Evolutionary conservation across 192 early-diverging fungal species (phyloP).

Genomic region (Backusella mclennaniae): DNA sequence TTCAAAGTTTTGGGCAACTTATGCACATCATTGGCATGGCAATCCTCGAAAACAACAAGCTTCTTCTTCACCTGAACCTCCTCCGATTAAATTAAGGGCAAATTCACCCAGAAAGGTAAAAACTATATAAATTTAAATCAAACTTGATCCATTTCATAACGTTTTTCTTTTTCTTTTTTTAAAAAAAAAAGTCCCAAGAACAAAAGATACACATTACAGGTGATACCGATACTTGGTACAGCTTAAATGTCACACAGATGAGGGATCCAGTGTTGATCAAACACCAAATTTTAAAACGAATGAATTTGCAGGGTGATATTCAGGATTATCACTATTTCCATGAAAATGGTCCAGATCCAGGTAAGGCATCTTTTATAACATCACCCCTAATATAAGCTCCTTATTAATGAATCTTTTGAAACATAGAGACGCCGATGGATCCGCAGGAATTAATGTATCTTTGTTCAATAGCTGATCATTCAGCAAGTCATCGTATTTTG

Average conservation of each 20-base stretch:
- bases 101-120: neutral
- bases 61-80: neutral
- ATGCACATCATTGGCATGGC: constrained; percentile 4
- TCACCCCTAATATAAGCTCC: neutral
- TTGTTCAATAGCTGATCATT: constrained; percentile 32
- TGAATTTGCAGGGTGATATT: constrained; percentile 23
- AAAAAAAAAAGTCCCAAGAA: neutral
- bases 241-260: constrained; percentile 28
- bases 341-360: constrained; percentile 36
- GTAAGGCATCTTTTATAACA: constrained; percentile 14
- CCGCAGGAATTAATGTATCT: constrained; percentile 26
- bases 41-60: neutral
- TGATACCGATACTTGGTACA: constrained; percentile 38
- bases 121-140: neutral
- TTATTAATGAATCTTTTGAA: neutral
- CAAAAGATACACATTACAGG: constrained; percentile 34
- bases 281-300: constrained; percentile 23
- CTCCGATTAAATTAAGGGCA: neutral
- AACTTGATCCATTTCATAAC: neutral
- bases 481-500: constrained; percentile 28
- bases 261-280: constrained; percentile 16
- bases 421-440: constrained; percentile 21
- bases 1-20: constrained; percentile 28
- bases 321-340: constrained; percentile 34
- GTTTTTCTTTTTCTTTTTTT: neutral